phyloP scores from a whole-genome alignment of 192 early-diverging fungal species.

The Dissophora ornata region DNA sequence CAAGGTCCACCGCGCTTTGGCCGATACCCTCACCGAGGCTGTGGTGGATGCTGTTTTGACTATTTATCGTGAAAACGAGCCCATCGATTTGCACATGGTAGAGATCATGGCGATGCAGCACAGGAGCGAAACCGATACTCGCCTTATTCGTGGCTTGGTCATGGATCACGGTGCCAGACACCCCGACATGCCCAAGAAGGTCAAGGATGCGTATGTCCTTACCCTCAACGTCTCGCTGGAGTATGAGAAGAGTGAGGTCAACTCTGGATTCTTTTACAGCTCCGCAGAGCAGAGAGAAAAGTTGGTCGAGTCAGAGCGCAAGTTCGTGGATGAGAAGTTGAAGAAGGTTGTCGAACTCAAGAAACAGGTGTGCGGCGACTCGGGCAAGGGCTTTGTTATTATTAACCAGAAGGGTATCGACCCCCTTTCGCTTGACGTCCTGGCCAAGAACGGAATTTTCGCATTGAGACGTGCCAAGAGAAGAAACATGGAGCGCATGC shows the following conservation, averaged over 20 bases:
- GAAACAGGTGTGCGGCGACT: conserved; percentile 90
- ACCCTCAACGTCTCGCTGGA: conserved; percentile 98
- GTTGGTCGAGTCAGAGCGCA: conserved; percentile 96
- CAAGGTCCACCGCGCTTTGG: conserved; percentile 90
- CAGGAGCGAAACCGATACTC: conserved; percentile 96
- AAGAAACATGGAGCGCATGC: conserved; percentile 99
- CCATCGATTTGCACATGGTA: conserved; percentile 99
- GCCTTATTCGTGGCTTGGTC: conserved; percentile 93
- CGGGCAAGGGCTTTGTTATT: conserved; percentile 91
- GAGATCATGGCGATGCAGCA: conserved; percentile 99
- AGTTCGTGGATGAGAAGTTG: conserved; percentile 94
- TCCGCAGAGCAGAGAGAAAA: conserved; percentile 98
- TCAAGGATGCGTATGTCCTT: conserved; percentile 89
- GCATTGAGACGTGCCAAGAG: conserved; percentile 97
- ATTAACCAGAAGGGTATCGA: conserved; percentile 99
- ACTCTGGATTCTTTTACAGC: conserved; percentile 99
- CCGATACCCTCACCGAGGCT: conserved; percentile 94
- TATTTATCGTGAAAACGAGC: conserved; percentile 81
- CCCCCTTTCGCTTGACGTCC: conserved; percentile 94
- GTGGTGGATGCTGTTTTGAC: conserved; percentile 96
- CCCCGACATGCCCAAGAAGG: conserved; percentile 98
- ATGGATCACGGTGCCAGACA: conserved; percentile 99
- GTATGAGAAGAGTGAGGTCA: conserved; percentile 99
- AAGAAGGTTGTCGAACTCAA: conserved; percentile 97
- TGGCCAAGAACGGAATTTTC: conserved; percentile 95